Evolutionary conservation across 176 grass and related monocot species (phyloP).

Genomic region (Urochloa ruziziensis): DNA sequence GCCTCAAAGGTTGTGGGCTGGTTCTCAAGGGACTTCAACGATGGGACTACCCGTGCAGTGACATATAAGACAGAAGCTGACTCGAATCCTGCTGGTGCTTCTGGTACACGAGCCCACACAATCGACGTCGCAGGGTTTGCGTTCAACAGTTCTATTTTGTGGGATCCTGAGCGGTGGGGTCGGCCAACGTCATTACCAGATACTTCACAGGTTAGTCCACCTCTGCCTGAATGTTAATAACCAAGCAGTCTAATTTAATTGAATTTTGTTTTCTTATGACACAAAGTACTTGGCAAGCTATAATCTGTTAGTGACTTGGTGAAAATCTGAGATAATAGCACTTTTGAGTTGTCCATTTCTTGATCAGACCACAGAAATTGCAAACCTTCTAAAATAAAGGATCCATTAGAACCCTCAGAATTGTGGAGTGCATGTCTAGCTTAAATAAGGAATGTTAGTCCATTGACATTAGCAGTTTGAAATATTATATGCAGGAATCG

Average conservation of each 20-base stretch:
- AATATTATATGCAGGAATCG: not conserved
- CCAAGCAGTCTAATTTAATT: not conserved
- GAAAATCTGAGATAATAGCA: constrained; percentile 10
- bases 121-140: constrained; percentile 69
- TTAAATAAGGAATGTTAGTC: not conserved
- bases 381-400: not conserved
- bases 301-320: not conserved
- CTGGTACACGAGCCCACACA: constrained; percentile 45
- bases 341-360: constrained; percentile 13
- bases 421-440: constrained; percentile 16
- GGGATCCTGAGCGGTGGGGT: constrained; percentile 91
- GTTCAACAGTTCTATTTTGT: constrained; percentile 87
- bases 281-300: not conserved
- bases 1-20: constrained; percentile 82
- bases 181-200: constrained; percentile 73
- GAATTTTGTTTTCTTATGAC: not conserved
- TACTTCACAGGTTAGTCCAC: constrained; percentile 74
- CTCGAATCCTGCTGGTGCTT: constrained; percentile 32
- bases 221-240: not conserved
- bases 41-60: constrained; percentile 45
- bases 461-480: constrained; percentile 7
- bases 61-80: constrained; percentile 48
- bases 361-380: not conserved
- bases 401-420: not conserved
- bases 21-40: constrained; percentile 63